phyloP scores from a whole-genome alignment of 495 filamentous ascomycete species.

The Aspergillus coremiiformis region DNA sequence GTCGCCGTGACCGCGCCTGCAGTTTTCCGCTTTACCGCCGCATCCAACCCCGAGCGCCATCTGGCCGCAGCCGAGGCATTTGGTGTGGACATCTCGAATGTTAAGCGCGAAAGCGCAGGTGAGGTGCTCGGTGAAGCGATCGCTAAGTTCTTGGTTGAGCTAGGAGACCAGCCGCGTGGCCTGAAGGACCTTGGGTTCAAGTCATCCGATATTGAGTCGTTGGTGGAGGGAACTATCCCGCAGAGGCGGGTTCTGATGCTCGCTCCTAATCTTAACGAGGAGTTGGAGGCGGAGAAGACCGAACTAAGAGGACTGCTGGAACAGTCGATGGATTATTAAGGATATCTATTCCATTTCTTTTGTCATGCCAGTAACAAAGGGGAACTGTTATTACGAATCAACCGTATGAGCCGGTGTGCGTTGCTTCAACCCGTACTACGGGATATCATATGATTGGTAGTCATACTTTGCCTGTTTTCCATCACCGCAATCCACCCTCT shows the following conservation, averaged over 20 bases:
- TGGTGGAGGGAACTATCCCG: conserved; percentile 92
- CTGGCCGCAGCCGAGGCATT: conserved; percentile 83
- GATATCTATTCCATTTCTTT: background rate
- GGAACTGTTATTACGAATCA: too few species aligned
- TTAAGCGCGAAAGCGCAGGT: conserved; percentile 80
- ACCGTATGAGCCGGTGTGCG: too few species aligned
- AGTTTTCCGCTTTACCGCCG: conserved; percentile 86
- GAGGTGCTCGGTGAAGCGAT: conserved; percentile 79
- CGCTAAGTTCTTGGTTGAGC: conserved; percentile 63
- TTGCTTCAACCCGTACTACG: too few species aligned
- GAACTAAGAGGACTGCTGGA: conserved; percentile 57
- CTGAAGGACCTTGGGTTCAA: conserved; percentile 78
- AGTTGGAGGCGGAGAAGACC: conserved; percentile 55
- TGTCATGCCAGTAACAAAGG: background rate
- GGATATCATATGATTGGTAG: too few species aligned
- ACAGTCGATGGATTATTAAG: conserved; percentile 54
- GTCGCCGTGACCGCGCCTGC: conserved; percentile 92
- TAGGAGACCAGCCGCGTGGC: conserved; percentile 87
- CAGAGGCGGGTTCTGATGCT: conserved; percentile 86
- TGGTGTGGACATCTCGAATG: conserved; percentile 77
- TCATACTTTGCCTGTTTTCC: too few species aligned
- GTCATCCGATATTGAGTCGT: conserved; percentile 58
- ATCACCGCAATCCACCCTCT: too few species aligned
- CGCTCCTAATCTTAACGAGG: conserved; percentile 70
- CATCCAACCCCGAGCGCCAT: conserved; percentile 87